Conservation (phyloP, 148 eudicot species). For the Pharnaceum exiguum region DNA sequence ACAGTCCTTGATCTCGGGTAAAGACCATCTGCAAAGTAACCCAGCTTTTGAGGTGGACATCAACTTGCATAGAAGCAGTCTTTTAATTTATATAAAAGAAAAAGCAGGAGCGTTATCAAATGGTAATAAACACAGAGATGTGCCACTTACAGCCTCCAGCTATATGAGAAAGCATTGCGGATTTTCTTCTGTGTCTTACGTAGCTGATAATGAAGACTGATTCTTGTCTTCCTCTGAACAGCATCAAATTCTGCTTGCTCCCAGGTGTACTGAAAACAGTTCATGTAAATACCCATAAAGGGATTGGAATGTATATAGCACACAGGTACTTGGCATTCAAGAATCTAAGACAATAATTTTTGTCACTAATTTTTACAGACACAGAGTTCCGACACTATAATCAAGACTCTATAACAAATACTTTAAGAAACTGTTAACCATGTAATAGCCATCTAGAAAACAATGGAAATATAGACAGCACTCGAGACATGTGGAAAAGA, state of each 20-base stretch:
- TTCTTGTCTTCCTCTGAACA: slow-evolving; percentile 78
- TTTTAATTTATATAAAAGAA: too few relatives aligned
- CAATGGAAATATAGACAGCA: too few relatives aligned
- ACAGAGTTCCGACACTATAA: too few relatives aligned
- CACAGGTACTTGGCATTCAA: not conserved
- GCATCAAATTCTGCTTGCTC: slow-evolving; percentile 95
- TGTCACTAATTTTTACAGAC: too few relatives aligned
- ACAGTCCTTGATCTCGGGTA: slow-evolving; percentile 93
- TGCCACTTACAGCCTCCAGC: slow-evolving; percentile 91
- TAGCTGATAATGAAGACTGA: slow-evolving; percentile 85
- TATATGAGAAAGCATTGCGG: slow-evolving; percentile 86
- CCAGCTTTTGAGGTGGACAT: not conserved
- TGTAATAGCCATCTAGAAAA: too few relatives aligned
- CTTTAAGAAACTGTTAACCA: too few relatives aligned
- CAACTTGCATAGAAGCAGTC: not conserved
- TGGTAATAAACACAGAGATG: not conserved
- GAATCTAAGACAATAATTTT: not conserved
- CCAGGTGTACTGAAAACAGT: slow-evolving; percentile 66
- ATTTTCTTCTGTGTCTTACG: slow-evolving; percentile 63
- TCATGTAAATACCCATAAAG: not conserved
- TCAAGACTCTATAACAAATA: too few relatives aligned
- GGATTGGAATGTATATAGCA: too few relatives aligned
- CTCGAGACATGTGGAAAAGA: too few relatives aligned
- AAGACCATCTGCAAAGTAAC: slow-evolving; percentile 63
- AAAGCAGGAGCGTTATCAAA: not conserved